Evolutionary conservation across 345 rosid genomes (phyloP), one percentile per base, ranked within the genome.

Genomic region (Populus tremula): DNA sequence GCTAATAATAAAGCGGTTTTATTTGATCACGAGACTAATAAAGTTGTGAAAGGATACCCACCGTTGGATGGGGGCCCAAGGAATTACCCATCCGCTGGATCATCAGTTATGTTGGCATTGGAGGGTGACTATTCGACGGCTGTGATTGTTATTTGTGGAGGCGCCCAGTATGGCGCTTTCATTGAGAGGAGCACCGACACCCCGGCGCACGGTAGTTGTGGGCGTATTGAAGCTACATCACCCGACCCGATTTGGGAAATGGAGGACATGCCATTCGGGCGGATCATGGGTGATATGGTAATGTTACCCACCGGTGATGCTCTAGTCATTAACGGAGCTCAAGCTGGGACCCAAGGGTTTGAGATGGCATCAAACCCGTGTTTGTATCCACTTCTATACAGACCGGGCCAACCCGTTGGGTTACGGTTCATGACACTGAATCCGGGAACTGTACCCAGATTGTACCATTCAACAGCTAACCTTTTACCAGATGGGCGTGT

Each of bases 381-480:
- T 76, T 73, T 89, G 33, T 88, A 87, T 81, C 98, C 97, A 72
- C 73, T 94, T 72, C 53, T 92, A 8, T 94, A 94, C 80, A 61
- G 85, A 76, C 92, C 93, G 31, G 84, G 85, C 80, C 88, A 83
- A 64, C 78, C 73, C 72, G 87, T 21, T n/a, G 81, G 84, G 21
- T 47, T 81, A 38, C 78, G 84, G 61, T 77, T 81, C 78, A 81
- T 81, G 84, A 81, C 84, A 4, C 21, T 95, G 63, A 95, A 80
- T 75, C 97, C 98, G 63, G 94, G 95, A 61, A 89, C 91, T 0
- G 86, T 93, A 25, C 93, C 99, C 45, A 82, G 98, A 76, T 23
- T 95, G 96, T 93, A 95, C 82, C 98, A 95, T 84, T 90, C 99
- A 14, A 95, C 97, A 2, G 99, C 98, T 23, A 93, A 93, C 80